Conservation (phyloP, 495 filamentous ascomycete species). For the Podospora australis region DNA sequence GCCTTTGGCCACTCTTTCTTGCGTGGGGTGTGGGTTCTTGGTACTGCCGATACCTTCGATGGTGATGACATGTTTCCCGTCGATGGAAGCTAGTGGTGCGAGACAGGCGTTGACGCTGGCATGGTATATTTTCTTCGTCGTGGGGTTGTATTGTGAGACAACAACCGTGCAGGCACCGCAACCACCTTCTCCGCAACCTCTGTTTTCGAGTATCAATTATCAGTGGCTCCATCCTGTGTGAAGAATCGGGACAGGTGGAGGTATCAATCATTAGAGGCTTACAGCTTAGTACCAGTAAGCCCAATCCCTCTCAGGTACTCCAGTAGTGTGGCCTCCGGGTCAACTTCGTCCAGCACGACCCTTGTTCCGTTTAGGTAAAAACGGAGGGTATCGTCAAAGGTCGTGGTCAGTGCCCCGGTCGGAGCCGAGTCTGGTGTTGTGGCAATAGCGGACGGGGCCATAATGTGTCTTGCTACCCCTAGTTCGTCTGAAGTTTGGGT, state of each 20-base stretch:
- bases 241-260: background rate
- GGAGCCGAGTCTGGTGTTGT: conserved; percentile 28
- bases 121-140: conserved; percentile 84
- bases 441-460: conserved; percentile 44
- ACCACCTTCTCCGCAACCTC: conserved; percentile 89
- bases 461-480: conserved; percentile 12
- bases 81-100: conserved; percentile 83
- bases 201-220: conserved; percentile 31
- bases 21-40: conserved; percentile 79
- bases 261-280: no score
- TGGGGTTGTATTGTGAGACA: conserved; percentile 85
- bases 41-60: conserved; percentile 94
- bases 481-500: background rate
- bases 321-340: conserved; percentile 87
- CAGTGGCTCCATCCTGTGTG: conserved; percentile 15
- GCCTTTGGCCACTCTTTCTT: conserved; percentile 80
- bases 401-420: conserved; percentile 27
- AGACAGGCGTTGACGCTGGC: conserved; percentile 92
- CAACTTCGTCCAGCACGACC: conserved; percentile 70
- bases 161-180: conserved; percentile 98
- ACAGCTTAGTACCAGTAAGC: conserved; percentile 66
- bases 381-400: conserved; percentile 50
- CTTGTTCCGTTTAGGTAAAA: conserved; percentile 98
- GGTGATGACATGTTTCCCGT: conserved; percentile 98
- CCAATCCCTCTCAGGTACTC: conserved; percentile 90